These are phyloP conservation scores for Verbena officinalis DNA, from an alignment of 257 asterid genomes.

Conservation along the genomic window DNA sequence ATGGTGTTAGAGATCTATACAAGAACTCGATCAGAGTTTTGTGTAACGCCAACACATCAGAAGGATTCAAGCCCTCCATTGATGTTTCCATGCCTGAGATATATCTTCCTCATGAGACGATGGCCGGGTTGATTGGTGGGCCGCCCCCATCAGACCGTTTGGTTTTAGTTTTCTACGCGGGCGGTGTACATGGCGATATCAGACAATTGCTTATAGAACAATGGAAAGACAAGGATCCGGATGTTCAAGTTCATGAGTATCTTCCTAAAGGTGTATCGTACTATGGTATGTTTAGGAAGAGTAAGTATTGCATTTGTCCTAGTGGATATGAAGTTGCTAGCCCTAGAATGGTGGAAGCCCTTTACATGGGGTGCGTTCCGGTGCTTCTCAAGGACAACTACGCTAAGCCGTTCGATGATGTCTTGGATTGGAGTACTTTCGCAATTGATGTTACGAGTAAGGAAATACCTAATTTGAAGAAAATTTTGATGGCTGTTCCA, in stretches of 20 bases:
- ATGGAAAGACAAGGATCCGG: slow-evolving; percentile 47
- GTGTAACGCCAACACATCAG: slow-evolving; percentile 63
- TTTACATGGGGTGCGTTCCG: slow-evolving; percentile 63
- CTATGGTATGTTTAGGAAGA: slow-evolving; percentile 55
- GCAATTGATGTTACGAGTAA: slow-evolving; percentile 38
- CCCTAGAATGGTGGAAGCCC: slow-evolving; percentile 69
- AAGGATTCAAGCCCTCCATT: slow-evolving; percentile 52
- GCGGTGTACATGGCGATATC: slow-evolving; percentile 58
- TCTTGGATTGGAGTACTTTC: slow-evolving; percentile 54
- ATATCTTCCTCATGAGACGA: slow-evolving; percentile 51
- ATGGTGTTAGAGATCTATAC: slow-evolving; percentile 35
- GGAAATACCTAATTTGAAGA: slow-evolving; percentile 50
- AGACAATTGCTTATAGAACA: slow-evolving; percentile 56
- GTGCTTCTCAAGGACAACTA: slow-evolving; percentile 58
- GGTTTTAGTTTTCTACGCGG: slow-evolving; percentile 52
- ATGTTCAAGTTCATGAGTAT: slow-evolving; percentile 48
- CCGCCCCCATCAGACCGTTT: slow-evolving; percentile 46
- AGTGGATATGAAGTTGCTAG: slow-evolving; percentile 74
- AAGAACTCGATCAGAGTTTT: slow-evolving; percentile 60
- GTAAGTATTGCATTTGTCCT: slow-evolving; percentile 63
- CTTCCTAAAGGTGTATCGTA: slow-evolving; percentile 47
- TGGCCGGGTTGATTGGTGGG: slow-evolving; percentile 57
- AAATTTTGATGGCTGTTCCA: slow-evolving; percentile 46
- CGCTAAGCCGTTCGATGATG: slow-evolving; percentile 54
- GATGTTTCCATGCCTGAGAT: slow-evolving; percentile 68